Conservation (phyloP, 345 rosid species). For the Aethionema arabicum region DNA sequence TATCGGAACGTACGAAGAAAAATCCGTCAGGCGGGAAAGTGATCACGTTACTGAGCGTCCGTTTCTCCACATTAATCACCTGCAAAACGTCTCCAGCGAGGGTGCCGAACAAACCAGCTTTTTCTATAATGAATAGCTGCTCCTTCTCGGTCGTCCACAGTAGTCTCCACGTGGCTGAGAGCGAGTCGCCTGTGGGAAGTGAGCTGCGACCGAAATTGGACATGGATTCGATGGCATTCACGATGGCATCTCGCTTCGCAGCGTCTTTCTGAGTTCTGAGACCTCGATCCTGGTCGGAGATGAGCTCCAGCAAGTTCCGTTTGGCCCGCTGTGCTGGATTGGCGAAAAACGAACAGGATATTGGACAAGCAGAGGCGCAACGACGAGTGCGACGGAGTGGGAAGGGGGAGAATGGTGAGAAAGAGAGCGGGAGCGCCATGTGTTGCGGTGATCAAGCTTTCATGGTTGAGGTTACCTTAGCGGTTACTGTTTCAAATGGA, state of each 20-base stretch:
- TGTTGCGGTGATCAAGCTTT: too few relatives aligned
- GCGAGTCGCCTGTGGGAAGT: slow-evolving; percentile 58
- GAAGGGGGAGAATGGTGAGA: slow-evolving; percentile 19
- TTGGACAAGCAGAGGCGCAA: slow-evolving; percentile 19
- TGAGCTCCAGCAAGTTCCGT: slow-evolving; percentile 59
- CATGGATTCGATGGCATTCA: slow-evolving; percentile 63
- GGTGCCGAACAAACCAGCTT: slow-evolving; percentile 70
- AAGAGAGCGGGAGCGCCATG: slow-evolving; percentile 29
- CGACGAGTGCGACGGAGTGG: slow-evolving; percentile 7
- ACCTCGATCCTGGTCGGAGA: slow-evolving; percentile 81
- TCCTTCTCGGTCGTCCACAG: slow-evolving; percentile 97
- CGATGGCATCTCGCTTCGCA: slow-evolving; percentile 48
- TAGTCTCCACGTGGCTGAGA: slow-evolving; percentile 83
- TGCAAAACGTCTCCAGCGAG: slow-evolving; percentile 81
- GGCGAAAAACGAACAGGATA: slow-evolving; percentile 42
- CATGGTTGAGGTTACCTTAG: slow-evolving; percentile 9
- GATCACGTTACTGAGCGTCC: slow-evolving; percentile 70
- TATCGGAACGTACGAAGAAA: slow-evolving; percentile 76
- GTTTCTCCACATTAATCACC: slow-evolving; percentile 71
- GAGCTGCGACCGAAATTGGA: slow-evolving; percentile 55
- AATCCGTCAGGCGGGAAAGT: slow-evolving; percentile 91
- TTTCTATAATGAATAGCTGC: slow-evolving; percentile 86
- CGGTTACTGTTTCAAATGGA: too few relatives aligned
- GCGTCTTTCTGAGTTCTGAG: slow-evolving; percentile 73
- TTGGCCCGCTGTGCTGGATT: slow-evolving; percentile 50